Evolutionary conservation across 345 rosid species (phyloP), one percentile per base, ranked within the genome.

Genomic region (Turritis glabra): DNA sequence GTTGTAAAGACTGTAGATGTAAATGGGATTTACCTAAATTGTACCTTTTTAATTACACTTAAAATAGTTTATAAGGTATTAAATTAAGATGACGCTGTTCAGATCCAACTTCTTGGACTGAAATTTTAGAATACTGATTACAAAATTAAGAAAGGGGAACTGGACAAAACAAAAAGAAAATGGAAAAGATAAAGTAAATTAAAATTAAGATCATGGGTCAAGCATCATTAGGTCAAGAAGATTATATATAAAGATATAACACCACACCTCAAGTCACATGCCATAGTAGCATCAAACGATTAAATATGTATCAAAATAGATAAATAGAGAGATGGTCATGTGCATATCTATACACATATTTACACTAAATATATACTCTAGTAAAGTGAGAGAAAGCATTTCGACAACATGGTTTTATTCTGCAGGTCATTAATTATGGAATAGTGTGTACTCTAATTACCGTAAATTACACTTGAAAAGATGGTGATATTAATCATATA

Each of bases 191-290:
- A 46, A 47, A 47, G 48, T 54, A 73, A 48, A 55, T n/a, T 63
- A 63, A 71, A 64, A 55, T 64, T 56, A 77, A 71, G 72, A 64
- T 77, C 46, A 77, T 77, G 76, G 75, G 80, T 55, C 66, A 64
- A 35, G 76, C 80, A 71, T 77, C 73, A 71, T 71, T 71, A 76
- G 80, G 75, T 76, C 52, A 69, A 69, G 63, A 60, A 67, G 27
- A 76, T 63, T 54, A 70, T 70, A 9, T 35, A 63, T 33, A 62
- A 63, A 77, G 52, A 63, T 55, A 32, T 53, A 63, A 70, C 76
- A 77, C 72, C 80, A 69, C 76, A 77, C 62, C 75, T 44, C 75
- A 71, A 70, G 76, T 70, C 80, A 77, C 80, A 77, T 77, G 80
- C 52, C 80, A 64, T 44, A 46, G 67, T 15, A 46, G 58, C 60